phyloP scores from a whole-genome alignment of 1,284 basidiomycete genomes.

The Ustilago cynodontis region DNA sequence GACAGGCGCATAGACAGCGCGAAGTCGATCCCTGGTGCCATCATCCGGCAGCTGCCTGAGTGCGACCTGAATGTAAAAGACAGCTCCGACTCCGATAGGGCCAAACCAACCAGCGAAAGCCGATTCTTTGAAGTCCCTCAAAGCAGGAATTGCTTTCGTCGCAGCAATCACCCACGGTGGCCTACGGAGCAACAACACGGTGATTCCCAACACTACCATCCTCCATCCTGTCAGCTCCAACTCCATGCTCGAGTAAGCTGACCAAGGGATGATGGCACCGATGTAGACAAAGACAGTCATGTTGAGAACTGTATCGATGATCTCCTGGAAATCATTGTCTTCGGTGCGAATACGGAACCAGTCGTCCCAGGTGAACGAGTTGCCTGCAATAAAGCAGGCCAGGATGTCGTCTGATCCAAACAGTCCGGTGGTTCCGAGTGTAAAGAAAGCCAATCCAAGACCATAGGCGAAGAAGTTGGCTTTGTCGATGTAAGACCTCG shows the following conservation, averaged over 20 bases:
- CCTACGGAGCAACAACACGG: conserved; percentile 61
- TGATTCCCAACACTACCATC: conserved; percentile 63
- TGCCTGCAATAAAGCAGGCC: conserved; percentile 71
- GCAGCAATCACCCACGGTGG: conserved; percentile 63
- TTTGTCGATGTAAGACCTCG: conserved; percentile 70
- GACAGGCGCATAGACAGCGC: conserved; percentile 72
- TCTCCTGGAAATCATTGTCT: conserved; percentile 74
- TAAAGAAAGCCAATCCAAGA: conserved; percentile 71
- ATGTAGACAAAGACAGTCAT: conserved; percentile 71
- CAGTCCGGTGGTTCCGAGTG: conserved; percentile 70
- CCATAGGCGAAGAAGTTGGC: conserved; percentile 70
- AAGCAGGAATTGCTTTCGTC: conserved; percentile 61
- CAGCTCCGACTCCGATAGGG: conserved; percentile 69
- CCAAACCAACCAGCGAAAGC: conserved; percentile 68
- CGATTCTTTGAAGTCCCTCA: conserved; percentile 60
- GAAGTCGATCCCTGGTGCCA: conserved; percentile 69
- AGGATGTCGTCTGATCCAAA: conserved; percentile 72
- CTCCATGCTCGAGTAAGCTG: conserved; percentile 38
- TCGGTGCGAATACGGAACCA: conserved; percentile 73
- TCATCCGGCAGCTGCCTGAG: conserved; percentile 72
- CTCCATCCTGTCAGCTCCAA: conserved; percentile 63
- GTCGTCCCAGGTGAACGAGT: conserved; percentile 71
- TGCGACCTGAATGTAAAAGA: conserved; percentile 74
- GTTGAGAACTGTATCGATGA: conserved; percentile 74
- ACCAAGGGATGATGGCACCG: conserved; percentile 70